phyloP scores from a whole-genome alignment of 2,329 filamentous ascomycete species.

The Corynespora cassiicola region DNA sequence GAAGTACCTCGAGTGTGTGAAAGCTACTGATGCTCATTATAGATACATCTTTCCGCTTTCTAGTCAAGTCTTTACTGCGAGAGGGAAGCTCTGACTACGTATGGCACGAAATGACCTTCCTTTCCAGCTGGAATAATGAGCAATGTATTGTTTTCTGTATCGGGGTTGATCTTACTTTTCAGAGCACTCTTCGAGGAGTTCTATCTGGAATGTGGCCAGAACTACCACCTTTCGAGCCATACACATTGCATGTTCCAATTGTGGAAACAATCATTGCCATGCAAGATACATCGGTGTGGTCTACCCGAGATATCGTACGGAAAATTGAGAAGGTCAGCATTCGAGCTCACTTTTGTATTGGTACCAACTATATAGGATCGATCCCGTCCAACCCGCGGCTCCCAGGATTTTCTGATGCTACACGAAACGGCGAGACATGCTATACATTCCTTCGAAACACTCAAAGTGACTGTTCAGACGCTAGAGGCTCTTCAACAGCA shows the following conservation, averaged over 20 bases:
- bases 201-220: constrained; percentile 7
- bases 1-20: neutral
- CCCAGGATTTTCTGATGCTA: constrained; percentile 11
- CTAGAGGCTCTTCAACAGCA: constrained; percentile 11
- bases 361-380: neutral
- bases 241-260: constrained; percentile 16
- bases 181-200: constrained; percentile 5
- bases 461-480: constrained; percentile 15
- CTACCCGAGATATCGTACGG: constrained; percentile 18
- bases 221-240: constrained; percentile 10
- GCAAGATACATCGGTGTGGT: constrained; percentile 21
- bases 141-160: constrained; percentile 15
- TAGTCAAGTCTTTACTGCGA: constrained; percentile 11
- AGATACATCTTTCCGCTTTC: constrained; percentile 21
- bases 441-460: constrained; percentile 20
- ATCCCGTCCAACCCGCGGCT: constrained; percentile 1
- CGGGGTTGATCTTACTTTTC: constrained; percentile 10
- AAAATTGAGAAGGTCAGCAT: constrained; percentile 19
- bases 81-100: constrained; percentile 7
- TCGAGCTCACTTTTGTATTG: too few relatives aligned
- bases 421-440: constrained; percentile 23
- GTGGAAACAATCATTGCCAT: constrained; percentile 17
- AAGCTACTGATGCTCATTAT: neutral
- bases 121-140: constrained; percentile 10
- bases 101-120: constrained; percentile 27